Evolutionary conservation across 176 grass and related monocot species (phyloP), one percentile per base, ranked within the genome.

Genomic region (Oryza meridionalis): DNA sequence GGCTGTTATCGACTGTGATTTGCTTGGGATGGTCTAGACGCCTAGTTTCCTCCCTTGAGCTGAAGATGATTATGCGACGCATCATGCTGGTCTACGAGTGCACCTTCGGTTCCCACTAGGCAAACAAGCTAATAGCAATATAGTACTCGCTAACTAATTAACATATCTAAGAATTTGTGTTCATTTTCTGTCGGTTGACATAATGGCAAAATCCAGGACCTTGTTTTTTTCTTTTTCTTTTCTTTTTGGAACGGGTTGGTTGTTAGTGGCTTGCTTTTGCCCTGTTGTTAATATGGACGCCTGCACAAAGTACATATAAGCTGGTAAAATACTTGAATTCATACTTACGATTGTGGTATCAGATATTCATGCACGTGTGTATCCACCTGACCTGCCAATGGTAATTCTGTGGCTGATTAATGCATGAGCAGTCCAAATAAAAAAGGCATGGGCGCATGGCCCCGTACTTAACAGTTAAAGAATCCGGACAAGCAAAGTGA

Each of bases 401-500:
- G 55, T 61, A 22, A 61, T 22, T 61, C 32, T 80, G 68, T 65
- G 69, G 61, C 62, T 74, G 55, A 58, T 61, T 61, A 81, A 44
- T 32, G 73, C 16, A 81, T 51, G 42, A 75, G 11, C 49, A 81
- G 67, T 40, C 31, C 12, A 76, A 77, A 84, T 76, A 62, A 76
- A 61, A 61, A 1, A 46, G 58, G 40, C 17, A 40, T 38, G 33
- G 33, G 4, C 32, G 32, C 2, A 12, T 15, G 58, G 69, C 5
- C 5, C n/a, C 42, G 16, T 45, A 22, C 62, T 40, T 32, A 19
- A 62, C 47, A 31, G 12, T 22, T 72, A 40, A 22, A 35, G 71
- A 65, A 78, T 24, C 44, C 37, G 46, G 49, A 62, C 72, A 88
- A 45, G 69, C 33, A 85, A 85, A 76, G 58, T 83, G 70, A 86